phyloP scores from a whole-genome alignment of 495 filamentous ascomycete species.

The Penicillium dipodomyicola region DNA sequence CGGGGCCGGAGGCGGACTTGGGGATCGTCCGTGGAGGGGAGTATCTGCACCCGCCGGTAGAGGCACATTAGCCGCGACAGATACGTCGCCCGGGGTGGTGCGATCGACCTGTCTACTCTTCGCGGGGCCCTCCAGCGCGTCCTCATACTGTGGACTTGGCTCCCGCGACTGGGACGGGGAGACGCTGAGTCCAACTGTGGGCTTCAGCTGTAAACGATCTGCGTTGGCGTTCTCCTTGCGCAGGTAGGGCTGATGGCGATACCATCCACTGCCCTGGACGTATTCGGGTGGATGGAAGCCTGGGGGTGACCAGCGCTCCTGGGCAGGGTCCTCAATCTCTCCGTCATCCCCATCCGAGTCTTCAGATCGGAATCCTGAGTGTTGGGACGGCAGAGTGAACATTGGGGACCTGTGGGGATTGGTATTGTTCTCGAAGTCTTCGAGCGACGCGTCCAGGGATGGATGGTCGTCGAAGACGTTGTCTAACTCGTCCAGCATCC shows the following conservation, averaged over 20 bases:
- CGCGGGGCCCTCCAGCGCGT: constrained; percentile 43
- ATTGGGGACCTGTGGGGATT: constrained; percentile 51
- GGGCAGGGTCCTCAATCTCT: constrained; percentile 30
- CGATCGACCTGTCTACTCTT: constrained; percentile 27
- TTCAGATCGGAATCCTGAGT: constrained; percentile 73
- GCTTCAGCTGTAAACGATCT: constrained; percentile 39
- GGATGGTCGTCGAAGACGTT: constrained; percentile 64
- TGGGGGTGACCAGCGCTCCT: constrained; percentile 59
- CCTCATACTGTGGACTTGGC: constrained; percentile 55
- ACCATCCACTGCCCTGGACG: constrained; percentile 57
- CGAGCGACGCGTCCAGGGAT: constrained; percentile 68
- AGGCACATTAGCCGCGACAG: constrained; percentile 57
- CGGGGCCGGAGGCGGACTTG: constrained; percentile 44
- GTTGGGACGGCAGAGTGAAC: constrained; percentile 65
- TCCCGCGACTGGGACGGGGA: constrained; percentile 51
- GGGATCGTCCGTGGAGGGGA: constrained; percentile 52
- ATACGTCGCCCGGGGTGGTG: constrained; percentile 47
- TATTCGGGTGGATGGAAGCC: constrained; percentile 52
- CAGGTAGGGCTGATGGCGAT: constrained; percentile 52
- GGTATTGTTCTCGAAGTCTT: constrained; percentile 67
- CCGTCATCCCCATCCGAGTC: constrained; percentile 51
- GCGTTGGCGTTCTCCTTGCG: constrained; percentile 31
- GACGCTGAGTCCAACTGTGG: constrained; percentile 41
- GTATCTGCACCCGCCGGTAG: constrained; percentile 51
- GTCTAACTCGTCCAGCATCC: constrained; percentile 49